Evolutionary conservation across 31 red algal species (phyloP).

Genomic region (Asparagopsis taxiformis): DNA sequence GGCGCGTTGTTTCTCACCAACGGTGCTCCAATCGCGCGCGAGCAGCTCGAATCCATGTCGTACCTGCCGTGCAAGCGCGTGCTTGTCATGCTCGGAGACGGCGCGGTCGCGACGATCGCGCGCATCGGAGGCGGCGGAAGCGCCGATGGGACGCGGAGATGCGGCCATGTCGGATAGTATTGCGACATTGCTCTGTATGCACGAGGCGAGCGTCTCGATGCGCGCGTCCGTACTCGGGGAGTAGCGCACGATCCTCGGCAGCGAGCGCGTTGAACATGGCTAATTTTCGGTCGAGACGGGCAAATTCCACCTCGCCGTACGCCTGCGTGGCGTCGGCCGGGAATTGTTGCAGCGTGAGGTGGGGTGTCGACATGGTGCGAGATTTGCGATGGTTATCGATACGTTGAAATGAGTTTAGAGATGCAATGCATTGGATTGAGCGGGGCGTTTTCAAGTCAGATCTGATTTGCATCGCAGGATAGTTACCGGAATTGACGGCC

Average conservation of each 20-base stretch:
- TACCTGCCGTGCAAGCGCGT: constrained; percentile 23
- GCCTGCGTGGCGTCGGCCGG: constrained; percentile 33
- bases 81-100: constrained; percentile 18
- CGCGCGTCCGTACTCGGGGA: constrained; percentile 59
- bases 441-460: no score
- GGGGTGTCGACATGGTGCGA: no score
- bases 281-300: constrained; percentile 65
- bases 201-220: constrained; percentile 39
- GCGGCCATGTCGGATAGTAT: constrained; percentile 35
- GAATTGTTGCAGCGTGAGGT: constrained; percentile 58
- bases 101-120: background rate
- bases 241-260: constrained; percentile 37
- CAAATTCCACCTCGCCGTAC: constrained; percentile 51
- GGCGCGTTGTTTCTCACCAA: constrained; percentile 18
- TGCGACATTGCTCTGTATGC: constrained; percentile 41
- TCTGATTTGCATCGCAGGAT: no score
- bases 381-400: no score
- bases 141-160: constrained; percentile 18
- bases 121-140: background rate
- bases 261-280: constrained; percentile 44
- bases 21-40: constrained; percentile 51
- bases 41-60: constrained; percentile 47
- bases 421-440: no score
- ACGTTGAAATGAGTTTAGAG: no score
- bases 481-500: no score